Percentiles rank a stretch among this genome's conserved stretches.
These are phyloP conservation scores for Epithele typhae DNA, from an alignment of 768 basidiomycete genomes.

Conservation along the genomic window DNA sequence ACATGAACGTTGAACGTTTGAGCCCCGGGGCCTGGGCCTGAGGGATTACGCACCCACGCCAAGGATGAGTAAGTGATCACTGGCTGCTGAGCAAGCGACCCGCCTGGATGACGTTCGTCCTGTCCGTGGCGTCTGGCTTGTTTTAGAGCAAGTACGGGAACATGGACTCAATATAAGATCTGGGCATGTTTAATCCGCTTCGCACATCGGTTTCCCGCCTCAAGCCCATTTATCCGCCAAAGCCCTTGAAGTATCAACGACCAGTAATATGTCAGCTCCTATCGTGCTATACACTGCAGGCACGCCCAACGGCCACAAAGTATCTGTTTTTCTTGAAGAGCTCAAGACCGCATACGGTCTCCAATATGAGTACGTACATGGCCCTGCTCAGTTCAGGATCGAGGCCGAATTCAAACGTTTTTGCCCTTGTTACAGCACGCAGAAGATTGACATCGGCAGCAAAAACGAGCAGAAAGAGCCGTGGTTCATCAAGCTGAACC, in stretches of 20 bases:
- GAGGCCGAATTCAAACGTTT: background rate
- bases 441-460: conserved; percentile 52
- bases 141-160: too few species aligned
- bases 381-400: background rate
- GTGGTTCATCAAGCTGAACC: conserved; percentile 75
- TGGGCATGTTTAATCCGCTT: background rate
- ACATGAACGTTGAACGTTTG: too few species aligned
- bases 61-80: too few species aligned
- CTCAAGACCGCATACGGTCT: conserved; percentile 40
- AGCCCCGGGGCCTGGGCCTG: too few species aligned
- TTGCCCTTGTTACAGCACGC: conserved; percentile 30
- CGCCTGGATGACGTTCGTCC: too few species aligned
- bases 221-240: background rate
- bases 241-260: background rate
- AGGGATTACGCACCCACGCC: too few species aligned
- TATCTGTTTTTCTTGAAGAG: conserved; percentile 58
- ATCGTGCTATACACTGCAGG: conserved; percentile 28
- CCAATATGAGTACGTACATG: conserved; percentile 44
- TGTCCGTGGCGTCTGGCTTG: too few species aligned
- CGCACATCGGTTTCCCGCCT: too few species aligned
- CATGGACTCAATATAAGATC: background rate
- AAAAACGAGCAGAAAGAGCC: conserved; percentile 76
- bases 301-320: conserved; percentile 55
- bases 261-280: conserved; percentile 13
- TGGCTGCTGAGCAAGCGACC: too few species aligned